A percentile compares a stretch with the other conserved stretches of the same genome.
Evolutionary conservation across 148 eudicot species (phyloP).

Genomic region (Rhododendron vialii): DNA sequence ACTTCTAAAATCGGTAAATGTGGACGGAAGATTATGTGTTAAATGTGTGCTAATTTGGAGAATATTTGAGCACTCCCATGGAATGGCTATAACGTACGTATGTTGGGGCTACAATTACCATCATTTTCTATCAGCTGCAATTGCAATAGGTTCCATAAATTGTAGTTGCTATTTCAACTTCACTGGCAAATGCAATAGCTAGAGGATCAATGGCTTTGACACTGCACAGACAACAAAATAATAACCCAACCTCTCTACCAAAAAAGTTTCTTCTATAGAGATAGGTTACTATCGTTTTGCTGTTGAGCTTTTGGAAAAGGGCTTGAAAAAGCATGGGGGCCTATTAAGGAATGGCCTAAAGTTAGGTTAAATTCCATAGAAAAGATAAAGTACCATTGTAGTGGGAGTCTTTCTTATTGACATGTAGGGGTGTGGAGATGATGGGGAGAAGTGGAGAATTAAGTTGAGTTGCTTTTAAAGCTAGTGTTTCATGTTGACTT

Average conservation of each 20-base stretch:
- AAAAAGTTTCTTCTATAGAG: not conserved
- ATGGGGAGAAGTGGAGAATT: not conserved
- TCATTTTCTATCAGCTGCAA: not conserved
- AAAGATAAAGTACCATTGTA: not conserved
- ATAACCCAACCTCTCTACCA: not conserved
- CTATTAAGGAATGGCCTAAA: not conserved
- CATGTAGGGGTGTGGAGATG: not conserved
- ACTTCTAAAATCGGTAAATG: not conserved
- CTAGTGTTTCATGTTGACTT: not conserved
- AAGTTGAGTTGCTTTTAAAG: not conserved
- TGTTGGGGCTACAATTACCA: too few species aligned
- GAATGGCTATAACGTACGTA: too few species aligned
- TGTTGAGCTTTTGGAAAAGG: not conserved
- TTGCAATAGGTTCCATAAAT: not conserved
- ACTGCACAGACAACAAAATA: not conserved
- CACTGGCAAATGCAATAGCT: not conserved
- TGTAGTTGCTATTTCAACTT: not conserved
- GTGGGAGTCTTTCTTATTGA: not conserved
- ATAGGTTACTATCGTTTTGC: not conserved
- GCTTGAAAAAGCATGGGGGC: not conserved
- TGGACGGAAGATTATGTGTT: not conserved
- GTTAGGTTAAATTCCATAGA: slow-evolving; percentile 1
- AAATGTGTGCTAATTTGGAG: too few species aligned
- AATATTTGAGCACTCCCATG: too few species aligned
- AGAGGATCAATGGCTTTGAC: not conserved